Evolutionary conservation across 2,329 filamentous ascomycete species (phyloP).

Genomic region (Diaporthe sp.): DNA sequence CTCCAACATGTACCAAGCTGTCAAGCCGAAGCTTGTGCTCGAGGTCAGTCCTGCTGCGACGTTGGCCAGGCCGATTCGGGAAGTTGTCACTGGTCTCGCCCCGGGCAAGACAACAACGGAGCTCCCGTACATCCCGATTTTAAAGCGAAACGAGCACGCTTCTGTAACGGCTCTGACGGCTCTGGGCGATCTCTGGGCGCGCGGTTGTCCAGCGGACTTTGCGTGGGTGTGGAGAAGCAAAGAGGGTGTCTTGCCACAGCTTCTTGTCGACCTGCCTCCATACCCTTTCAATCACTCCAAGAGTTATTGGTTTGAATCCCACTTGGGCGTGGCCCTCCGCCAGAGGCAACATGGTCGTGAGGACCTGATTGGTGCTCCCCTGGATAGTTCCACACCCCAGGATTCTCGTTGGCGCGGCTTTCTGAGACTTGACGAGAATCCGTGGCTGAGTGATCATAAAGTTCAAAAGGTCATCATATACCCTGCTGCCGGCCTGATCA

Average conservation of each 20-base stretch:
- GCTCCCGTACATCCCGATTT: slow-evolving; percentile 28
- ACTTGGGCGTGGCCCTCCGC: slow-evolving; percentile 58
- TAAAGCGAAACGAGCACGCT: slow-evolving; percentile 29
- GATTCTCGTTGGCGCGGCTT: slow-evolving; percentile 65
- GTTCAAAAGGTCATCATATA: slow-evolving; percentile 65
- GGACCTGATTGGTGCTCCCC: slow-evolving; percentile 64
- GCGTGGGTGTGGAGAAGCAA: slow-evolving; percentile 45
- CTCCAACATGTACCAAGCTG: slow-evolving; percentile 46
- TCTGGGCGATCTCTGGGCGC: slow-evolving; percentile 54
- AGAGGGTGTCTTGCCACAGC: slow-evolving; percentile 38
- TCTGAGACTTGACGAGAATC: slow-evolving; percentile 62
- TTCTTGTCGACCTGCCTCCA: slow-evolving; percentile 61
- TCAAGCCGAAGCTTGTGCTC: slow-evolving; percentile 53
- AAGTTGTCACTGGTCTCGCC: slow-evolving; percentile 45
- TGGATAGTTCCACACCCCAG: slow-evolving; percentile 58
- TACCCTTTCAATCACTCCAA: slow-evolving; percentile 69
- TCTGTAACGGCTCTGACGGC: slow-evolving; percentile 45
- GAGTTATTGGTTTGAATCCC: slow-evolving; percentile 67
- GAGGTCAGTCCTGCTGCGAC: slow-evolving; percentile 57
- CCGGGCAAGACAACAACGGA: slow-evolving; percentile 10
- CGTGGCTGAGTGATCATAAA: slow-evolving; percentile 66
- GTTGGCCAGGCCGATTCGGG: slow-evolving; percentile 53
- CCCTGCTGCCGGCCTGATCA: slow-evolving; percentile 63
- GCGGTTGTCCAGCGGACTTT: slow-evolving; percentile 52
- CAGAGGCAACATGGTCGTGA: slow-evolving; percentile 60